Conservation (phyloP, 257 asterid genomes). For the Petrea volubilis region DNA sequence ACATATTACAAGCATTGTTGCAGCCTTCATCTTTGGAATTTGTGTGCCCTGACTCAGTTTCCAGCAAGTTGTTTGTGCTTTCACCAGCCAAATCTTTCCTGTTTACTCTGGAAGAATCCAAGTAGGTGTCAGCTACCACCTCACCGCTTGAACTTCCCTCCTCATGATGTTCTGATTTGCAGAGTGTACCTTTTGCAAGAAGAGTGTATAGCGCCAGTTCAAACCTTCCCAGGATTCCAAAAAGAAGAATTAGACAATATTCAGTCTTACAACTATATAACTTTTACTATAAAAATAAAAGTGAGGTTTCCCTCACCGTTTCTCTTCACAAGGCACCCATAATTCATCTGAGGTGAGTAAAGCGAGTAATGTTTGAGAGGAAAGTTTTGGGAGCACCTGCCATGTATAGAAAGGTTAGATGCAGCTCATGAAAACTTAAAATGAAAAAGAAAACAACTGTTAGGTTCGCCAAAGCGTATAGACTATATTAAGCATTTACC, state of each 20-base stretch:
- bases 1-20: conserved; percentile 55
- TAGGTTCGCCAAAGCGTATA: conserved; percentile 19
- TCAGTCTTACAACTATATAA: conserved; percentile 20
- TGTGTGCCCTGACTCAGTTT: conserved; percentile 44
- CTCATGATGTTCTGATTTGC: conserved; percentile 56
- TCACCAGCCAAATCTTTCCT: conserved; percentile 47
- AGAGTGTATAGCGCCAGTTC: conserved; percentile 80
- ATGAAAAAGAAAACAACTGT: conserved; percentile 1
- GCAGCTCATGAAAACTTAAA: conserved; percentile 14
- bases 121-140: conserved; percentile 32
- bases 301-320: conserved; percentile 58
- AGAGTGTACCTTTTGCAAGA: conserved; percentile 58
- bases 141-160: conserved; percentile 48
- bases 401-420: conserved; percentile 23
- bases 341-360: conserved; percentile 87
- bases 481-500: conserved; percentile 40
- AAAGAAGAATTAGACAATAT: conserved; percentile 1
- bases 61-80: conserved; percentile 38
- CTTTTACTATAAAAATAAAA: conserved; percentile 9
- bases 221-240: conserved; percentile 49
- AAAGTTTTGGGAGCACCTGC: conserved; percentile 96
- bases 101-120: conserved; percentile 45
- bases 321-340: conserved; percentile 97
- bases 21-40: conserved; percentile 54
- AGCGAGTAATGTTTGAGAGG: conserved; percentile 87